Percentiles rank a stretch among this genome's conserved stretches.
Conservation (phyloP, 495 filamentous ascomycete species). For the Copromyces sp. region DNA sequence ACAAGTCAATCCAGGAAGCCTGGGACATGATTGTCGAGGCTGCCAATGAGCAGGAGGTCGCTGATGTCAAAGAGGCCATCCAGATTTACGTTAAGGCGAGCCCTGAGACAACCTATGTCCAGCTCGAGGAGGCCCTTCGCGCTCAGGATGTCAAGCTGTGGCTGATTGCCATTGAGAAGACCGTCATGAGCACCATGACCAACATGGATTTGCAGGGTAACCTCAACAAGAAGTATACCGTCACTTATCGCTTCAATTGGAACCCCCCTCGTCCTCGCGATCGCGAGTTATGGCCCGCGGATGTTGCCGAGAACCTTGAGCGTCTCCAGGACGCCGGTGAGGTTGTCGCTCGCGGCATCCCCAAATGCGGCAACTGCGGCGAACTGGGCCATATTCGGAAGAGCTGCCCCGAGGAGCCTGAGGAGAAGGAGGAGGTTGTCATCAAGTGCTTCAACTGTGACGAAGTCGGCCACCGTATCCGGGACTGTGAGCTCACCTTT, state of each 20-base stretch:
- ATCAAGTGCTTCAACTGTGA: conserved; percentile 73
- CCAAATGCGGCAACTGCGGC: conserved; percentile 61
- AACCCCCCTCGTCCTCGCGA: conserved; percentile 56
- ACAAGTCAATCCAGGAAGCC: conserved; percentile 51
- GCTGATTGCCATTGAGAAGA: conserved; percentile 67
- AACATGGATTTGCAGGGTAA: conserved; percentile 81
- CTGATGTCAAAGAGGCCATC: conserved; percentile 63
- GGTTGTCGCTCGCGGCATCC: conserved; percentile 52
- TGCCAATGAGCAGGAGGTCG: conserved; percentile 53
- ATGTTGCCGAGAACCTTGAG: conserved; percentile 57
- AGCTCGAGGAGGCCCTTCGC: conserved; percentile 70
- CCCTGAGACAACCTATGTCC: conserved; percentile 52
- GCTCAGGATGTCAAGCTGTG: conserved; percentile 49
- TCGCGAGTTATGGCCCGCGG: conserved; percentile 51
- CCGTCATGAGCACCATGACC: conserved; percentile 51
- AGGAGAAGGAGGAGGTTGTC: conserved; percentile 33
- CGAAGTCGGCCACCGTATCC: conserved; percentile 54
- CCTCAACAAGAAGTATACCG: conserved; percentile 59
- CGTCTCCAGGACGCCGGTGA: conserved; percentile 67
- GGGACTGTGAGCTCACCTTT: conserved; percentile 48
- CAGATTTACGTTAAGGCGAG: conserved; percentile 65
- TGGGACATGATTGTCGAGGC: conserved; percentile 61
- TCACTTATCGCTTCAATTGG: conserved; percentile 54
- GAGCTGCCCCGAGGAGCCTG: conserved; percentile 53
- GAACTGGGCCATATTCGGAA: conserved; percentile 66